A percentile compares a stretch with the other conserved stretches of the same genome.
Conservation (phyloP, 257 asterid species). For the Phtheirospermum japonicum region DNA sequence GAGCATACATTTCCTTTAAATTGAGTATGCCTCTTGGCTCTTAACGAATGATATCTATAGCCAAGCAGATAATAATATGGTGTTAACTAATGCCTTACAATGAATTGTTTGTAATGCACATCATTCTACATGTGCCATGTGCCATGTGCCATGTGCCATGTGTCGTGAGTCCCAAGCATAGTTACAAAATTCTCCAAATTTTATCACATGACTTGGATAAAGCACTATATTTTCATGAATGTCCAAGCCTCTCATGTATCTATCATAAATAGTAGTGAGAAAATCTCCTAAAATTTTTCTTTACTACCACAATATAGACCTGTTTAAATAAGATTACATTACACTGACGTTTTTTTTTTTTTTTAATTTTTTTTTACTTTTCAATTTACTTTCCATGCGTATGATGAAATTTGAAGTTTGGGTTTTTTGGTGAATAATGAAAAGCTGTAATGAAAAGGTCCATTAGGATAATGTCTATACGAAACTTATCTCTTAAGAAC, state of each 20-base stretch:
- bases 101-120: neutral
- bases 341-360: neutral
- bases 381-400: neutral
- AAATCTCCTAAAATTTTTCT: neutral
- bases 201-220: neutral
- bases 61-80: neutral
- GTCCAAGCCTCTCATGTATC: neutral
- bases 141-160: neutral
- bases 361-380: neutral
- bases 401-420: slow-evolving; percentile 7
- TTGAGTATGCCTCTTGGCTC: slow-evolving; percentile 14
- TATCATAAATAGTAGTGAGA: neutral
- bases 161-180: neutral
- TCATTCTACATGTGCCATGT: neutral
- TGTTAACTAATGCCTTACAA: neutral
- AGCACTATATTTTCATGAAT: neutral
- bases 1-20: slow-evolving; percentile 20
- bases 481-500: slow-evolving; percentile 17
- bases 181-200: neutral
- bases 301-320: neutral
- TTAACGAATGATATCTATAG: neutral
- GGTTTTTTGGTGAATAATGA: slow-evolving; percentile 2
- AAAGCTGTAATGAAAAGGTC: slow-evolving; percentile 1
- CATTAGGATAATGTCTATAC: neutral
- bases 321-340: neutral